Evolutionary conservation across 2,329 filamentous ascomycete genomes (phyloP).

Genomic region (Pestalotiopsis sp.): DNA sequence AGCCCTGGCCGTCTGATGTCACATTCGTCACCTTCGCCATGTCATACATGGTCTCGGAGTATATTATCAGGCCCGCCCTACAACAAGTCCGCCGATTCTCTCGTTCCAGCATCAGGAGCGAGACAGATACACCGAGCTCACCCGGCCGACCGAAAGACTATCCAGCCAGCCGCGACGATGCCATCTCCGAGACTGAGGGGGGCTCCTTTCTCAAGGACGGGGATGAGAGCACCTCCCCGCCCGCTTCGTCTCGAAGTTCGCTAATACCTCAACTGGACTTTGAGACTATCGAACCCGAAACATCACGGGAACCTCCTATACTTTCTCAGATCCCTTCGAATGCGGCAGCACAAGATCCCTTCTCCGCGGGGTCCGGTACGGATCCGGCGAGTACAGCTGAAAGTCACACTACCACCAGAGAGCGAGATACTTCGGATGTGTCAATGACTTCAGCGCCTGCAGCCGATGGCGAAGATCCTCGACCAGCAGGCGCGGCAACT

Average conservation of each 20-base stretch:
- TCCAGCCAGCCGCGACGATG: conserved; percentile 25
- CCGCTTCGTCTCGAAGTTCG: conserved; percentile 28
- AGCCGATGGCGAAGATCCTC: not conserved
- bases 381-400: not conserved
- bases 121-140: conserved; percentile 32
- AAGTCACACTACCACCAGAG: not conserved
- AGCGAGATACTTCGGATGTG: conserved; percentile 1
- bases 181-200: conserved; percentile 30
- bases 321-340: not conserved
- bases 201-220: conserved; percentile 25
- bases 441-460: not conserved
- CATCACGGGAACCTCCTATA: not conserved
- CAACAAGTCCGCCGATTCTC: conserved; percentile 67
- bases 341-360: not conserved
- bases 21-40: conserved; percentile 35
- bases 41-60: conserved; percentile 64
- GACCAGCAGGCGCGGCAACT: not conserved
- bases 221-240: conserved; percentile 22
- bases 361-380: not conserved
- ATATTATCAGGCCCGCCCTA: conserved; percentile 65
- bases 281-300: not conserved
- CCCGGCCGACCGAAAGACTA: conserved; percentile 22
- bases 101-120: conserved; percentile 31
- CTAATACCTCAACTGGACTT: conserved; percentile 17
- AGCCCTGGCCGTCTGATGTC: conserved; percentile 10